These are phyloP conservation scores for Coccomyxa sp. DNA, from an alignment of 139 green algal species.

Conservation along the genomic window DNA sequence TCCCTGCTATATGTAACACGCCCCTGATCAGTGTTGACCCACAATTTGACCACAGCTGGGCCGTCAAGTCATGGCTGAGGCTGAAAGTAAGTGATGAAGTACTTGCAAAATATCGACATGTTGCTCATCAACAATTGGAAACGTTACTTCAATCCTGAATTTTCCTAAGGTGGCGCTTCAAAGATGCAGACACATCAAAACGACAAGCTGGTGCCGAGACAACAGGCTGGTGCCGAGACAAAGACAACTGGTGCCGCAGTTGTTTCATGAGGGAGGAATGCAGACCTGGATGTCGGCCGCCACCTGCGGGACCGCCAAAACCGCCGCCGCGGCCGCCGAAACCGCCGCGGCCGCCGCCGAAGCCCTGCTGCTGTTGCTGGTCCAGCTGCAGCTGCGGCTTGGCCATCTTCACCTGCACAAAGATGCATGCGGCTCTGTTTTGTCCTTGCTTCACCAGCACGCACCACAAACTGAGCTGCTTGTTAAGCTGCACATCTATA, in stretches of 20 bases:
- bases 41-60: no score
- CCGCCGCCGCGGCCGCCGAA: not conserved
- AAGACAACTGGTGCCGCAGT: no score
- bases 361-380: constrained; percentile 19
- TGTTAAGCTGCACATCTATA: not conserved
- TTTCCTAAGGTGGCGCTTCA: no score
- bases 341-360: not conserved
- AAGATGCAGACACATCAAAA: not conserved
- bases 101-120: no score
- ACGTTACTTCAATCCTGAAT: no score
- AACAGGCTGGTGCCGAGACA: not conserved
- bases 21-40: no score
- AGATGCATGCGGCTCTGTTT: no score
- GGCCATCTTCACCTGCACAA: constrained; percentile 44
- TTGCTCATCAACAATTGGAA: no score
- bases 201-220: not conserved
- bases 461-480: not conserved
- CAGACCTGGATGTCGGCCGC: not conserved
- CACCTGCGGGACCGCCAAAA: not conserved
- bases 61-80: no score
- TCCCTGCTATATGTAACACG: not conserved
- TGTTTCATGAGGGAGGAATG: not conserved
- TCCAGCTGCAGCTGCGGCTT: constrained; percentile 34
- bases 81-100: no score
- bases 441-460: no score